Base-by-base conservation (phyloP, 345 rosid genomes). In the Moringa oleifera region DNA sequence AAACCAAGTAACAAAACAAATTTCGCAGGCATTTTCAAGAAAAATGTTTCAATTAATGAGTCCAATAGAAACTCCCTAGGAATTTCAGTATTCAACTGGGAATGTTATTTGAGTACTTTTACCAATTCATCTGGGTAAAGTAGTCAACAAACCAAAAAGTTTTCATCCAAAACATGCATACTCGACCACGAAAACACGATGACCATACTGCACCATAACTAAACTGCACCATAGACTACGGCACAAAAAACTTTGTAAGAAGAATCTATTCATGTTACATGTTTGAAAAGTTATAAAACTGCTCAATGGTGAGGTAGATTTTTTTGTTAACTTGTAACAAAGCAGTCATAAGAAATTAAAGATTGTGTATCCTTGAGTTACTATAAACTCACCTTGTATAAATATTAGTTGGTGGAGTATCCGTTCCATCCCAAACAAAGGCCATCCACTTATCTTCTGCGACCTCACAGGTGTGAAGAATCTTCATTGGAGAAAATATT, bases 401-500 rank as follows among this genome's bases (percentile, higher is more conserved):
- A 61, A 88, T 79, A 47, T 59, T 66, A 54, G 61, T 57, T 41
- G 83, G 82, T 20, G 88, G 84, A 68, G 82, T 69, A 78, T 90
- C 97, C 64, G 92, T 87, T 61, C 97, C 97, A 76, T 90, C 97
- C 97, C 97, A 90, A 57, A 87, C 68, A 71, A 83, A 77, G 70
- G 72, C 68, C 23, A 78, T 54, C 78, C 73, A 73, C 65, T 58
- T 68, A 47, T 76, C 60, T 41, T 83, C 60, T 45, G 70, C 51
- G 60, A 62, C 77, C 61, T 84, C 77, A 12, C 53, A 68, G 6
- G 62, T 60, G 73, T 85, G 88, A 55, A 90, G 90, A 54, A 90
- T 63, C 97, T 90, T 37, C 65, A 66, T 41, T 46, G 36, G 51
- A 62, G 19, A 21, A 75, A 72, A 64, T 54, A 68, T 25, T 41